Evolutionary conservation across 2,329 filamentous ascomycete species (phyloP), one percentile per base, ranked within the genome.

Genomic region (Laburnicola sp.): DNA sequence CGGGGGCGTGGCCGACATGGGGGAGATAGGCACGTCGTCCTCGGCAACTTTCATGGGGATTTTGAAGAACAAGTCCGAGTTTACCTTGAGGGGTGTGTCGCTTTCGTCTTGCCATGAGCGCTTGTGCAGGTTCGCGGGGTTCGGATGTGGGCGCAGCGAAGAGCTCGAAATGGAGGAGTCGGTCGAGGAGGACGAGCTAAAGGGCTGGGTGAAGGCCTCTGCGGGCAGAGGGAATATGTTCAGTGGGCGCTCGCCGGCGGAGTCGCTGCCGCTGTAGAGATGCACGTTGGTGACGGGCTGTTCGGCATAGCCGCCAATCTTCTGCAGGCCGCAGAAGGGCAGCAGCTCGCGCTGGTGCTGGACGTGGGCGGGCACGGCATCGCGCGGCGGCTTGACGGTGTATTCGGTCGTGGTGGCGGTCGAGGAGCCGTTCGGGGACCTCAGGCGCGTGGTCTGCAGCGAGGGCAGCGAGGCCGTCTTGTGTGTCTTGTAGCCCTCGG

Each of bases 401-500:
- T 60, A 53, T 16, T 52, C 51, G 59, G 58, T 49, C 30, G 53
- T 51, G 7, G 49, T 41, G 10, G 51, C 37, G 25, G 53, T 53
- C 8, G 54, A 45, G 42, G 43, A 58, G 47, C 58, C 45, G 59
- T 48, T 51, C 27, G 44, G 44, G 32, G 62, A 40, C 48, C 58
- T 50, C 51, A 53, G 42, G 57, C 63, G 63, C 22, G 64, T 62
- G 44, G 65, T 63, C 34, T 63, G 63, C 36, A 66, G 62, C 5
- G 66, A 58, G 1, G 65, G 59, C 6, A 69, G 43, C 21, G 53
- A 42, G 10, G 51, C 45, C 35, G 61, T 73, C 57, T 65, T 77
- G 72, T 82, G 82, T 1, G 89, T 96, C 77, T 96, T 95, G 81
- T 97, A 97, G 53, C 93, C 93, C 70, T 97, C 92, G 0, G 91